These are phyloP conservation scores for Platanthera zijinensis DNA, from an alignment of 106 monocot genomes.

Conservation along the genomic window DNA sequence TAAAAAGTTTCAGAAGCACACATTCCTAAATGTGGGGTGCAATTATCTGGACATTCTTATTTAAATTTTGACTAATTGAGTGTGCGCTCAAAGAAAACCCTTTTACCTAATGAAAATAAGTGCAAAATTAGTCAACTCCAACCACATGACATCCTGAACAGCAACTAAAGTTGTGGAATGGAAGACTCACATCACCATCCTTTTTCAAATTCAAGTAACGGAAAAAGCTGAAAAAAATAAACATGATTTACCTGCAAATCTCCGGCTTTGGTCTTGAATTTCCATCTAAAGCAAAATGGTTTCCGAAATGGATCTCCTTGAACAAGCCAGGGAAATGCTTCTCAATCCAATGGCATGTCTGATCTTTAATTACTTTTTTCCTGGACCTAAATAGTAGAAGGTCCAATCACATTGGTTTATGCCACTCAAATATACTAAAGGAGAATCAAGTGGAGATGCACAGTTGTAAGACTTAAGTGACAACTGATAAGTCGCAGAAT, in stretches of 20 bases:
- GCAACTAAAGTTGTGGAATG: not conserved
- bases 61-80: no score
- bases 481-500: slow-evolving; percentile 77
- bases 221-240: no score
- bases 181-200: slow-evolving; percentile 35
- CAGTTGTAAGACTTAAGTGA: slow-evolving; percentile 48
- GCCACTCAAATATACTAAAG: no score
- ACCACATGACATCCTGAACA: no score
- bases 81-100: no score
- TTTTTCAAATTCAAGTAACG: slow-evolving; percentile 21
- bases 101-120: no score
- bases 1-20: no score
- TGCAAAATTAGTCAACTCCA: no score
- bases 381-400: slow-evolving; percentile 45
- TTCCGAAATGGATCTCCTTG: slow-evolving; percentile 89
- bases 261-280: slow-evolving; percentile 83
- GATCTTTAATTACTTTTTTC: slow-evolving; percentile 85
- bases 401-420: not conserved
- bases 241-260: slow-evolving; percentile 65
- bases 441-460: no score
- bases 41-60: no score
- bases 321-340: slow-evolving; percentile 82
- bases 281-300: slow-evolving; percentile 95
- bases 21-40: no score
- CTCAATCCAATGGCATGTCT: slow-evolving; percentile 78